Evolutionary conservation across 192 early-diverging fungal species (phyloP).

Genomic region (Coemansia sp.): DNA sequence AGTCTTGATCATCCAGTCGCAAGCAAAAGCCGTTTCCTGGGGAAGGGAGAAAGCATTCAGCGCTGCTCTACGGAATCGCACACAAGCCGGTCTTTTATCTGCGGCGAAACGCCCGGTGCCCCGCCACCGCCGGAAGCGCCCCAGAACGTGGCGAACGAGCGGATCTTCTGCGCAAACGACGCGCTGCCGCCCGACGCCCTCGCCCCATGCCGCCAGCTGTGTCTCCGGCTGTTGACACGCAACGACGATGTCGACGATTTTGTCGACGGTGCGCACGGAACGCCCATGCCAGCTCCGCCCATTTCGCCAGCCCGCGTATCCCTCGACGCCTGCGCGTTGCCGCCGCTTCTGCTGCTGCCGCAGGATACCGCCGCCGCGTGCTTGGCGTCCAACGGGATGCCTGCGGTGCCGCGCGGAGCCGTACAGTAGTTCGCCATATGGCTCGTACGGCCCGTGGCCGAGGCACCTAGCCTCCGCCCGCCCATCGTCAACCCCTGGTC

Average conservation of each 20-base stretch:
- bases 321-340: too few species aligned
- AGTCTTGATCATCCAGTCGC: too few species aligned
- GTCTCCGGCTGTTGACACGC: slow-evolving; percentile 41
- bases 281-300: not conserved
- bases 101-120: too few species aligned
- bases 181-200: not conserved
- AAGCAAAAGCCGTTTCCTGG: too few species aligned
- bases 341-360: too few species aligned
- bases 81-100: too few species aligned
- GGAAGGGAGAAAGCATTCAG: too few species aligned
- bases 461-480: slow-evolving; percentile 2
- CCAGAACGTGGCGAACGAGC: slow-evolving; percentile 42
- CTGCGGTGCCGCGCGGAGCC: not conserved
- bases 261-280: slow-evolving; percentile 14
- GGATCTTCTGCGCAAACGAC: slow-evolving; percentile 47
- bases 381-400: slow-evolving; percentile 21
- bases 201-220: slow-evolving; percentile 2
- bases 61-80: too few species aligned
- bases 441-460: not conserved
- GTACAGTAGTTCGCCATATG: not conserved
- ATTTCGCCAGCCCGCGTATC: too few species aligned
- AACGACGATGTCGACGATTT: slow-evolving; percentile 45
- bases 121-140: slow-evolving; percentile 25
- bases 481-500: not conserved
- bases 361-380: too few species aligned